phyloP scores from a whole-genome alignment of 2,329 filamentous ascomycete genomes.

The Daldinia eschscholtzii region DNA sequence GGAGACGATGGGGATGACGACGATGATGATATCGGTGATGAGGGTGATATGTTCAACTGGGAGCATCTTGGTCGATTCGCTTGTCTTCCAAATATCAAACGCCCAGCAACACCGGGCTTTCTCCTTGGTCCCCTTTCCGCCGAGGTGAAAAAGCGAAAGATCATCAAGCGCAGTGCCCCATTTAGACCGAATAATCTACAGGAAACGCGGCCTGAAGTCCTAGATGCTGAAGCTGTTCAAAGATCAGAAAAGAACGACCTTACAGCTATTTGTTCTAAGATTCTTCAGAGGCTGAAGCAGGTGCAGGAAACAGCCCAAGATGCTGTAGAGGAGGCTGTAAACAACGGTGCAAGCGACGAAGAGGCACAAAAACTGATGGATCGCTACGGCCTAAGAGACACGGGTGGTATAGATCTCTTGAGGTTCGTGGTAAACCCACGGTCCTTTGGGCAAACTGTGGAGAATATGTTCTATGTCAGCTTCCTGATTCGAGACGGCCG shows the following conservation, averaged over 20 bases:
- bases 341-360: constrained; percentile 62
- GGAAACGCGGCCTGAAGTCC: constrained; percentile 82
- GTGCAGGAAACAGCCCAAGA: constrained; percentile 63
- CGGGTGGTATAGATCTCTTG: constrained; percentile 82
- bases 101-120: constrained; percentile 84
- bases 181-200: constrained; percentile 76
- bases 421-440: constrained; percentile 90
- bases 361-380: constrained; percentile 69
- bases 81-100: constrained; percentile 77
- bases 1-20: constrained; percentile 67
- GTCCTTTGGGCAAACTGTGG: constrained; percentile 94
- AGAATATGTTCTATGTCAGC: constrained; percentile 96
- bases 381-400: constrained; percentile 72
- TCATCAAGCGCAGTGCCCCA: constrained; percentile 76
- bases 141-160: constrained; percentile 82
- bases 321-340: constrained; percentile 58
- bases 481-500: constrained; percentile 92
- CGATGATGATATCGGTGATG: constrained; percentile 75
- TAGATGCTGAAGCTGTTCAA: constrained; percentile 79
- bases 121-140: constrained; percentile 89
- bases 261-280: constrained; percentile 81
- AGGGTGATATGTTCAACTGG: constrained; percentile 88
- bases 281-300: constrained; percentile 71
- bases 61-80: constrained; percentile 82
- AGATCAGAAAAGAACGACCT: constrained; percentile 83